Evolutionary conservation across 495 filamentous ascomycete species (phyloP).

Genomic region (Penicillium lagena): DNA sequence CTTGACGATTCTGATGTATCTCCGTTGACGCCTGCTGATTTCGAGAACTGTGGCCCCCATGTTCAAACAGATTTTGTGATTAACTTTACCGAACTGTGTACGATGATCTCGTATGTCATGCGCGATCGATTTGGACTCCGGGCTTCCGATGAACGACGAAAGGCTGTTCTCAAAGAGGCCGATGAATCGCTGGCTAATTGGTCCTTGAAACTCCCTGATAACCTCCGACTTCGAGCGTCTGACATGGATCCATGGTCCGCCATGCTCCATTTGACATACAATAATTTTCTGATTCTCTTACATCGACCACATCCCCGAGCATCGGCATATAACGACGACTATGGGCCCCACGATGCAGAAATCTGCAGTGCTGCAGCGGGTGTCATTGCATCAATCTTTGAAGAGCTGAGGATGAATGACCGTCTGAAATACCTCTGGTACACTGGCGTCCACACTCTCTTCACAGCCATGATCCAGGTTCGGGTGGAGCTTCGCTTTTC

Average conservation of each 20-base stretch:
- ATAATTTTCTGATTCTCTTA: slow-evolving; percentile 45
- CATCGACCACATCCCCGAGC: slow-evolving; percentile 41
- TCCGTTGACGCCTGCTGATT: slow-evolving; percentile 36
- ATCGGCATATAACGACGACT: slow-evolving; percentile 39
- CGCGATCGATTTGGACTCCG: slow-evolving; percentile 37
- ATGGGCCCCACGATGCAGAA: slow-evolving; percentile 38
- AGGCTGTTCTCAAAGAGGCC: slow-evolving; percentile 37
- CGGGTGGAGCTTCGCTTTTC: slow-evolving; percentile 43
- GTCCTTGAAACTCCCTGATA: slow-evolving; percentile 39
- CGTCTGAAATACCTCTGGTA: slow-evolving; percentile 43
- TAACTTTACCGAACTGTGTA: slow-evolving; percentile 40
- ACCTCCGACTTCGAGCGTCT: slow-evolving; percentile 34
- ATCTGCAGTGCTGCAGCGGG: slow-evolving; percentile 42
- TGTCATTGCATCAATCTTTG: slow-evolving; percentile 44
- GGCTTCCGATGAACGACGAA: slow-evolving; percentile 32
- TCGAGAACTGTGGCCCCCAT: slow-evolving; percentile 37
- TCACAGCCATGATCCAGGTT: slow-evolving; percentile 46
- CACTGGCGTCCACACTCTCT: slow-evolving; percentile 39
- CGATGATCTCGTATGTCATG: slow-evolving; percentile 40
- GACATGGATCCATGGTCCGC: slow-evolving; percentile 44
- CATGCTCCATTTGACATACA: slow-evolving; percentile 45
- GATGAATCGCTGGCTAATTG: slow-evolving; percentile 41
- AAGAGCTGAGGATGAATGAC: slow-evolving; percentile 42
- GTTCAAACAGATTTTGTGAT: slow-evolving; percentile 39
- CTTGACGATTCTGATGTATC: slow-evolving; percentile 44